Base-by-base conservation (phyloP, 306 rosid genomes). In the Cucurbita maxima region DNA sequence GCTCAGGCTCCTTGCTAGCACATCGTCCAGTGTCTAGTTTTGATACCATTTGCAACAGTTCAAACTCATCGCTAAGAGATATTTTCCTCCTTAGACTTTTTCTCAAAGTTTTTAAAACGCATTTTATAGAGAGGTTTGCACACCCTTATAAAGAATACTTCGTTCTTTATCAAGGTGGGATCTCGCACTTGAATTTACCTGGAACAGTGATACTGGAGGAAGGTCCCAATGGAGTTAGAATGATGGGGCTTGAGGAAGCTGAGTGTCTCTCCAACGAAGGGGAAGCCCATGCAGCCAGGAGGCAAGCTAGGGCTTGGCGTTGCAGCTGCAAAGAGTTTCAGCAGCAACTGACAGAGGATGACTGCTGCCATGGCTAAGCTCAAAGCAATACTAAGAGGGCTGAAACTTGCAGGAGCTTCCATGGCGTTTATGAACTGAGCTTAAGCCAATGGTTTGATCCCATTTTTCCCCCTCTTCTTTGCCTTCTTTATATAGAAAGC, bases 211-310 rank as follows among this genome's bases (percentile, higher is more conserved):
- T 82, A 63, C 72, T 86, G 82, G 37, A 92, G 80, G 80, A 84
- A 92, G 78, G 10, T 71, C 4, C 97, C 96, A 44, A 88, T 25
- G 20, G 90, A 80, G 84, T 85, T 79, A 14, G 96, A 86, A 71
- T 18, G 75, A 58, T 89, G 97, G 73, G 97, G 83, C 71, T 86
- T 89, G 76, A 92, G 91, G 68, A 87, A 87, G 73, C 66, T 51
- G 36, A 86, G 87, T 56, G 91, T 89, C 66, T 92, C 91, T 0
- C 97, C 97, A 20, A 70, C 16, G 41, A 86, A 75, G 0, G 93
- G 96, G 84, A 86, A 87, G 11, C 97, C 97, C 90, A 86, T 82
- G 84, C 58, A 83, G 51, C 97, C 97, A 75, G 40, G 80, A 54
- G 91, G 91, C 22, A 89, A 63, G 52, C 71, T 75, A 57, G 75